phyloP scores from a whole-genome alignment of 257 asterid species.

The Thymus quinquecostatus region DNA sequence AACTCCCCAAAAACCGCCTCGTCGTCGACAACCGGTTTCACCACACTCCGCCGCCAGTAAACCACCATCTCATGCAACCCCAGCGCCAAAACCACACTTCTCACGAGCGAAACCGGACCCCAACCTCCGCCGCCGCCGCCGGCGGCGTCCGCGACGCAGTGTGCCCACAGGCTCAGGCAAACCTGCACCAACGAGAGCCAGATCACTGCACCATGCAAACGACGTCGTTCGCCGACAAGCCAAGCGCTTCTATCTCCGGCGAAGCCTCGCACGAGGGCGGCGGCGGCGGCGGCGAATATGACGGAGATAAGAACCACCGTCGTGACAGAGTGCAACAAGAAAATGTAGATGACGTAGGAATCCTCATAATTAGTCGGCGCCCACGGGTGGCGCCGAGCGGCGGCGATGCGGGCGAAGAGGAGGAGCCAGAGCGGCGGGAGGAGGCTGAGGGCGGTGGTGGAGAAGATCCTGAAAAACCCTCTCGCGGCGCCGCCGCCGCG shows the following conservation, averaged over 20 bases:
- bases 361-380: not conserved
- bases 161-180: conserved; percentile 51
- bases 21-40: conserved; percentile 68
- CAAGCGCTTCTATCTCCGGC: conserved; percentile 1
- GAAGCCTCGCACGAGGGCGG: conserved; percentile 37
- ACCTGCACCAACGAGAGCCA: conserved; percentile 45
- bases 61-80: conserved; percentile 64
- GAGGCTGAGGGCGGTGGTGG: conserved; percentile 57
- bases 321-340: conserved; percentile 26
- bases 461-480: too few relatives aligned
- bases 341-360: conserved; percentile 11
- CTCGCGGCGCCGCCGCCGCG: too few relatives aligned
- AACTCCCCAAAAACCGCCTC: conserved; percentile 52
- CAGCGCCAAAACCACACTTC: conserved; percentile 45
- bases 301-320: conserved; percentile 37
- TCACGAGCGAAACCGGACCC: conserved; percentile 16
- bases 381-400: conserved; percentile 29
- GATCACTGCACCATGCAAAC: conserved; percentile 40
- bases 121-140: conserved; percentile 10
- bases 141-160: conserved; percentile 23
- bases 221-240: conserved; percentile 17
- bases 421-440: conserved; percentile 68
- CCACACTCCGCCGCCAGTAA: conserved; percentile 57
- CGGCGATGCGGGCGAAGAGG: conserved; percentile 61
- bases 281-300: conserved; percentile 34